Conservation (phyloP, 495 filamentous ascomycete species). For the Trichoderma erinaceum region DNA sequence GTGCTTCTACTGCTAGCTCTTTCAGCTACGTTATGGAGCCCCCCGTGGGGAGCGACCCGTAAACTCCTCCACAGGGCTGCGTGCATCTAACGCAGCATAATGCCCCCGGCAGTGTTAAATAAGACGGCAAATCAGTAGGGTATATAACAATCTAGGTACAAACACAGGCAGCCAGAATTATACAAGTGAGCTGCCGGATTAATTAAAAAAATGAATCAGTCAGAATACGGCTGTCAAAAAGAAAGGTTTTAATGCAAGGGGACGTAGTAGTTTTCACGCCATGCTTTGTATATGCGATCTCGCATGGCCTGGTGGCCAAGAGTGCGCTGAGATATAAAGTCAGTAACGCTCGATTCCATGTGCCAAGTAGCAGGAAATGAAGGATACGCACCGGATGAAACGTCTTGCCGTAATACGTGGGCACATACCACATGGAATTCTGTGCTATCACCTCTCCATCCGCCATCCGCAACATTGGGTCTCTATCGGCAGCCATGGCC, state of each 20-base stretch:
- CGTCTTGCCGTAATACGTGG: constrained; percentile 41
- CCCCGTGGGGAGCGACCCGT: neutral
- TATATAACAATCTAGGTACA: too few relatives aligned
- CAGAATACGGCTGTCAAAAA: neutral
- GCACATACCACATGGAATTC: constrained; percentile 38
- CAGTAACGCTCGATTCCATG: neutral
- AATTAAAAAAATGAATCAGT: neutral
- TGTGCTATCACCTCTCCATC: constrained; percentile 20
- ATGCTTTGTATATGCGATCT: constrained; percentile 28
- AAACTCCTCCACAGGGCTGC: neutral
- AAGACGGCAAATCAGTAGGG: too few relatives aligned
- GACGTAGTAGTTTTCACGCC: neutral
- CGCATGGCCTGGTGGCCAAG: constrained; percentile 31
- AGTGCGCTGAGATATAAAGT: constrained; percentile 20
- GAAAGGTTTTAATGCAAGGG: neutral
- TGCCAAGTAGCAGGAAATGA: neutral
- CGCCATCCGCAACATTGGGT: constrained; percentile 26
- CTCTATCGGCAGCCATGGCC: constrained; percentile 30
- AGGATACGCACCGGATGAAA: constrained; percentile 33
- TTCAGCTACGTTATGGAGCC: neutral
- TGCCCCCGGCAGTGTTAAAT: too few relatives aligned
- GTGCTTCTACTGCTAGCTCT: too few relatives aligned
- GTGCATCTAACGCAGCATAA: too few relatives aligned
- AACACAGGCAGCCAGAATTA: too few relatives aligned
- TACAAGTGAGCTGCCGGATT: too few relatives aligned